A percentile compares a stretch with the other conserved stretches of the same genome.
Evolutionary conservation across 169 alveolate species (phyloP).

Genomic region (Eimeria falciformis): DNA sequence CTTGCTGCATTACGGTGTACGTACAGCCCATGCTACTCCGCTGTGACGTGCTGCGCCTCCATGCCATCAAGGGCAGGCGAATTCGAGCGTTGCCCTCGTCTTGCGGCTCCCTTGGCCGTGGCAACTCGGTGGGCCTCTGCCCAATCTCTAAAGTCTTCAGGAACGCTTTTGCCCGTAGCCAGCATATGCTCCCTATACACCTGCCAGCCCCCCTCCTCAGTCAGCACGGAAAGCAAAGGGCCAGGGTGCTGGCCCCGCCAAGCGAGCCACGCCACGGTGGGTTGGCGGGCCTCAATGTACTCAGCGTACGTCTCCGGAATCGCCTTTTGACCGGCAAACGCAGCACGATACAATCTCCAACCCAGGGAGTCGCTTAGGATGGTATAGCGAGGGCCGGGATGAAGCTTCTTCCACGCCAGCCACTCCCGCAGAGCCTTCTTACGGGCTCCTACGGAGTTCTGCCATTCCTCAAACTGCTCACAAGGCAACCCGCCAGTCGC

Average conservation of each 20-base stretch:
- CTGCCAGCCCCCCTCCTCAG: slow-evolving; percentile 65
- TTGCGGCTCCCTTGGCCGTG: slow-evolving; percentile 38
- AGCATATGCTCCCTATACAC: slow-evolving; percentile 59
- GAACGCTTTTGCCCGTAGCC: slow-evolving; percentile 71
- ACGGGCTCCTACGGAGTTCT: slow-evolving; percentile 45
- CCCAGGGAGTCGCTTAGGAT: slow-evolving; percentile 61
- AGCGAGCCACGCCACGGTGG: slow-evolving; percentile 66
- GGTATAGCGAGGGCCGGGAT: slow-evolving; percentile 51
- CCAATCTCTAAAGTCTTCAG: slow-evolving; percentile 55
- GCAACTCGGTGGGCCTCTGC: slow-evolving; percentile 50
- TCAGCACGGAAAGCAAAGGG: slow-evolving; percentile 48
- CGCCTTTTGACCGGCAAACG: slow-evolving; percentile 55
- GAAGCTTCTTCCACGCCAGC: slow-evolving; percentile 66
- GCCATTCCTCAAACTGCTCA: slow-evolving; percentile 64
- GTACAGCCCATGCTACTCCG: slow-evolving; percentile 4
- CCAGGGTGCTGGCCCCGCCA: slow-evolving; percentile 75
- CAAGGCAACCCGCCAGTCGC: slow-evolving; percentile 44
- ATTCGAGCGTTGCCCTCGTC: slow-evolving; percentile 64
- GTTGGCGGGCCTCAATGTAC: slow-evolving; percentile 60
- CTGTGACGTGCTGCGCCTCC: slow-evolving; percentile 58
- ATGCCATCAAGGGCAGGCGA: slow-evolving; percentile 33
- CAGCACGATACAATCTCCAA: slow-evolving; percentile 70
- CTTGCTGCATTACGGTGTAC: slow-evolving; percentile 2
- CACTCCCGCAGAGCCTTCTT: slow-evolving; percentile 65
- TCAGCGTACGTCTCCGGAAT: slow-evolving; percentile 57